These are phyloP conservation scores for Babesia gibsoni DNA, from an alignment of 169 alveolate species.

Conservation along the genomic window DNA sequence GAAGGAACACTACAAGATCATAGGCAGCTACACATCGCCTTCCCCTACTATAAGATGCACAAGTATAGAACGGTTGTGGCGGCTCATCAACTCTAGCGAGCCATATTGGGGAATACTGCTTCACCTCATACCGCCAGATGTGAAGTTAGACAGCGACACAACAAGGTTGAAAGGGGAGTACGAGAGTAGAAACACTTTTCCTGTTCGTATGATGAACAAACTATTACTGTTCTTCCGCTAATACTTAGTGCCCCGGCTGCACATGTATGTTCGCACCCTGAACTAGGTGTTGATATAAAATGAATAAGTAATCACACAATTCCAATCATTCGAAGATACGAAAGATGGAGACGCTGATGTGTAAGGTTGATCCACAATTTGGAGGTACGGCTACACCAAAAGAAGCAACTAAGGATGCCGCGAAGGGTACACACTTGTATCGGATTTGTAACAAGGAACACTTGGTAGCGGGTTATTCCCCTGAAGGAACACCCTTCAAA, in stretches of 20 bases:
- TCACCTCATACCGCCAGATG: conserved; percentile 12
- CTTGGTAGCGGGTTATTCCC: background rate
- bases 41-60: conserved; percentile 18
- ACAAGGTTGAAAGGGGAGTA: background rate
- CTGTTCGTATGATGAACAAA: background rate
- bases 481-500: background rate
- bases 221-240: background rate
- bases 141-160: background rate
- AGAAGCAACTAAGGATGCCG: background rate
- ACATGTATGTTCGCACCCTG: too few species aligned
- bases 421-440: conserved; percentile 3
- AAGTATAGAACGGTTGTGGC: conserved; percentile 46
- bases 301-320: too few species aligned
- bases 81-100: conserved; percentile 22
- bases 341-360: too few species aligned
- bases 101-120: conserved; percentile 37
- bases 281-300: too few species aligned
- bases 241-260: background rate
- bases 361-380: too few species aligned
- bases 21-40: background rate
- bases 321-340: too few species aligned
- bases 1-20: background rate
- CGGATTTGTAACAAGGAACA: conserved; percentile 1
- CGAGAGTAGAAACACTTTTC: background rate
- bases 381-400: too few species aligned